Base-by-base conservation (phyloP, 1,284 basidiomycete species). In the Laetiporus sulphureus region DNA sequence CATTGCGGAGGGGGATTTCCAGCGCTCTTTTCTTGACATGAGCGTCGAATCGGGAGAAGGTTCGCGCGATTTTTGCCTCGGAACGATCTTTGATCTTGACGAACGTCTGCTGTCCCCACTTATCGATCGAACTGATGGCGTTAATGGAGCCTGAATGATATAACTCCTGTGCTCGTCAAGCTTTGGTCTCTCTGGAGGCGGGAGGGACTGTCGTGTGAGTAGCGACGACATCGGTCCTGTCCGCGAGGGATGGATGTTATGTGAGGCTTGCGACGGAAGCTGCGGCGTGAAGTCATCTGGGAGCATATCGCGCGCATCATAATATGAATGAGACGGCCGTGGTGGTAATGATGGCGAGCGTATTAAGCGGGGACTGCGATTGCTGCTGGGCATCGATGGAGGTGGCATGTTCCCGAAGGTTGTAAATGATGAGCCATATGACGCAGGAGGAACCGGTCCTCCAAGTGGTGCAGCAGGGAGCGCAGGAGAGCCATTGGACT, bases 221-320 rank as follows among this genome's bases (percentile, higher is more conserved):
- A 49, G 47, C 19, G 43, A 37, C 4, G 56, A 48, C 46, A 56
- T 50, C 0, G 55, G 53, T 4, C 60, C 60, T 2, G 68, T 65
- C 21, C 81, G 73, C 15, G 83, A 85, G 11, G 85, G 85, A 51
- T 89, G 85, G 35, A 89, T 88, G 52, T 83, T 87, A 40, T 71
- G 73, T n/a, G 72, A 65, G 3, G 85, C 85, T 24, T 80, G 71
- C 3, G 72, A 55, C 12, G 86, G 84, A 12, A 88, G 66, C 30
- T 71, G 69, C 1, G 86, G 86, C 0, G 78, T 72, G 52, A 89
- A 89, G 59, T 89, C 85, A 48, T 83, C 66, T n/a, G 63, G 57
- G 22, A 63, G 60, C 21, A 30, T 12, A 20, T 23, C 24, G 29
- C 34, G 41, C 10, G 40, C 12, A n/a, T 21, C 20, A 22, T 62